Conservation (phyloP, 305 asterid species). For the Fraxinus floribunda region DNA sequence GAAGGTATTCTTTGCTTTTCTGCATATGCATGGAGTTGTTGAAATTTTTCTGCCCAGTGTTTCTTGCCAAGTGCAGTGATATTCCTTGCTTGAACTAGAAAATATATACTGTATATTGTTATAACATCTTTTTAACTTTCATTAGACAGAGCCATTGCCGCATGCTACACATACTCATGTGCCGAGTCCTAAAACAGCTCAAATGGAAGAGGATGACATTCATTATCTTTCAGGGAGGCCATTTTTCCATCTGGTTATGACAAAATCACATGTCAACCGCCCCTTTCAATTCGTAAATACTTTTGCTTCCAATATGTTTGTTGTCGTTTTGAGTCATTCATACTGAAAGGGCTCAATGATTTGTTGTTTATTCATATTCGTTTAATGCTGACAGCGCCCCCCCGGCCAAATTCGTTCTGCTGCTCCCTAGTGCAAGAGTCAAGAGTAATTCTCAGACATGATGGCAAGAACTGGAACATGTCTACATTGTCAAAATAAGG, state of each 20-base stretch:
- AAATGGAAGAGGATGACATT: conserved; percentile 26
- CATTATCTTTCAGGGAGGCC: conserved; percentile 34
- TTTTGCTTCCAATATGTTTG: neutral
- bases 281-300: conserved; percentile 25
- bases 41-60: neutral
- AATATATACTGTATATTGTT: neutral
- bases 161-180: neutral
- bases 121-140: neutral
- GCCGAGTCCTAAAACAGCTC: conserved; percentile 18
- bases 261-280: conserved; percentile 21
- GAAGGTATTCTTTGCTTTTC: neutral
- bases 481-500: no score
- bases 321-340: neutral
- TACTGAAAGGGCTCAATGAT: neutral
- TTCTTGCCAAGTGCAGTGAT: neutral
- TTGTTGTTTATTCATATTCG: neutral
- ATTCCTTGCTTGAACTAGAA: neutral
- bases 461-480: conserved; percentile 39
- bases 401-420: conserved; percentile 11
- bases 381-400: conserved; percentile 24
- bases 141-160: neutral
- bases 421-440: conserved; percentile 34
- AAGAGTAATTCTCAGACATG: conserved; percentile 33
- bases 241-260: conserved; percentile 25
- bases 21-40: neutral